Base-by-base conservation (phyloP, 129 eudicot genomes). In the Saussurea involucrata region DNA sequence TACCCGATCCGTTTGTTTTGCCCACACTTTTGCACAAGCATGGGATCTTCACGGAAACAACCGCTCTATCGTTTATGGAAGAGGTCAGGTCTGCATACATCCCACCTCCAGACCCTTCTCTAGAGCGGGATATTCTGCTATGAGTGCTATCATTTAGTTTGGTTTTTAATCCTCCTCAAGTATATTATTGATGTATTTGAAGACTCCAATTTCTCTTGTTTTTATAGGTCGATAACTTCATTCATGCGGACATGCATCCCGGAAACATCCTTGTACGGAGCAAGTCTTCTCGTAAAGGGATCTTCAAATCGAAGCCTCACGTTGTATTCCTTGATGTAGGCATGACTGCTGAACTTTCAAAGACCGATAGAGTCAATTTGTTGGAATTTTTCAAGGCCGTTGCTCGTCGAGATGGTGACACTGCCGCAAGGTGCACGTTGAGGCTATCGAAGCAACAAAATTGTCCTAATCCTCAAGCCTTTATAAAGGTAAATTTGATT, bases 161-260 rank as follows among this genome's bases (percentile, higher is more conserved):
- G 22, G 22, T 53, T 53, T 53, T 53, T 17, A 17, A n/a, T 60
- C 28, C 65, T 21, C 20, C n/a, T n/a, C 65, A 21, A 60, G 28
- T 60, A 60, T 60, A 60, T 60, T 2, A 60, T 60, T 60, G 63
- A 69, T 60, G 24, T 34, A 67, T 71, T 31, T 74, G 17, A 60
- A 60, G 11, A 20, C 5, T 7, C 25, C 31, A 9, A 73, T 34
- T 66, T 15, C 8, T 27, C 32, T 65, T 75, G 40, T 75, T 36
- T 75, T 36, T 76, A 9, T 84, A 94, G 98, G 98, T 91, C 69
- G 98, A 94, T 86, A 94, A 94, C 78, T 94, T 94, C 76, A 86
- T 94, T 82, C 98, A 89, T 82, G 98, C 98, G 6, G 97, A 95
- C 83, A 95, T 91, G 98, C 98, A 95, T 83, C 97, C 98, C 27